Base-by-base conservation (phyloP, 2,329 filamentous ascomycete genomes). In the Cladosporium sp. region DNA sequence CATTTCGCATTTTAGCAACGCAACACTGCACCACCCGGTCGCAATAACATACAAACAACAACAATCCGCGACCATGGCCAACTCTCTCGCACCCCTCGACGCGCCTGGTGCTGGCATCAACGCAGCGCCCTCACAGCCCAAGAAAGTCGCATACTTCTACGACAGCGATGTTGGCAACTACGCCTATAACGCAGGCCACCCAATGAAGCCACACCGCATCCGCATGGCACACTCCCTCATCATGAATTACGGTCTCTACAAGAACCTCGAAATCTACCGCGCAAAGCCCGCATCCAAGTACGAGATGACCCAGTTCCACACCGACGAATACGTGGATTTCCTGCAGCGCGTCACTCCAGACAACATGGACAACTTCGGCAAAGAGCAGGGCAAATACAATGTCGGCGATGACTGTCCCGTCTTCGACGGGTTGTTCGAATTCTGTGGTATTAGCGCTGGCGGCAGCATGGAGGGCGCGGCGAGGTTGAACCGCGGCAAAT, bases 101-200 rank as follows among this genome's bases (percentile, higher is more conserved):
- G 78, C 80, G 71, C 80, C 80, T 69, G 81, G 79, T 66, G 72
- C 79, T 30, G 81, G 80, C 66, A 72, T 78, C 62, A 85, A 86
- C 77, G 82, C 82, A 63, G 75, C 81, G 14, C 63, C 74, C 55
- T 81, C 80, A 30, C 81, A 83, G 72, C 85, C 86, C 77, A 96
- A 95, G 81, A 92, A 94, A 77, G 92, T 98, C 66, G 94, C 94
- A 65, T 98, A 98, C 82, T 98, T 98, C 80, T 98, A 98, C 85
- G 94, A 98, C 77, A 96, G 92, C 3, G 94, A 98, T 81, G 95
- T 98, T 76, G 94, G 94, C 71, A 98, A 98, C 80, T 98, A 97
- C 83, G 93, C 94, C 77, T 98, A 98, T 76, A 92, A 96, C 66
- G 84, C 86, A 14, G 86, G 85, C n/a, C 87, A 85, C 79, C 86